Conservation (phyloP, 805 yeast species). For the Wickerhamia fluorescens region DNA sequence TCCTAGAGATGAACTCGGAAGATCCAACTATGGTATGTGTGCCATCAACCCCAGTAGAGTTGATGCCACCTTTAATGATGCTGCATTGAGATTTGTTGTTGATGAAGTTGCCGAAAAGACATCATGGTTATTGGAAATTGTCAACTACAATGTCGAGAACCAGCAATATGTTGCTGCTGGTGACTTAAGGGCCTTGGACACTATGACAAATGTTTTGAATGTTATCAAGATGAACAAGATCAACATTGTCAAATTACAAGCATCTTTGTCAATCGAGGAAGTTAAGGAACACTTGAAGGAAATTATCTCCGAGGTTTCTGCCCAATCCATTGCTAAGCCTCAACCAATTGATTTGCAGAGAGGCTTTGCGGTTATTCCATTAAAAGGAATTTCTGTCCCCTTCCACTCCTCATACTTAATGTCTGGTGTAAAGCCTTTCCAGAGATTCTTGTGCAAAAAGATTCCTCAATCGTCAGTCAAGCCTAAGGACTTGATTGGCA, state of each 20-base stretch:
- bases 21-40: constrained; percentile 98
- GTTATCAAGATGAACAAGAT: constrained; percentile 91
- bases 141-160: constrained; percentile 95
- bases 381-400: constrained; percentile 98
- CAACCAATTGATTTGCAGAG: constrained; percentile 97
- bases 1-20: constrained; percentile 90
- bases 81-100: constrained; percentile 91
- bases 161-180: constrained; percentile 99
- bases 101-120: constrained; percentile 80
- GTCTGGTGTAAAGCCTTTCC: constrained; percentile 98
- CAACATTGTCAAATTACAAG: constrained; percentile 83
- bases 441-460: constrained; percentile 94
- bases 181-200: constrained; percentile 91
- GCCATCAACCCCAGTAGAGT: constrained; percentile 97
- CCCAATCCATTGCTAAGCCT: constrained; percentile 76
- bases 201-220: constrained; percentile 87
- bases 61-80: constrained; percentile 79
- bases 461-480: constrained; percentile 91
- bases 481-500: constrained; percentile 87
- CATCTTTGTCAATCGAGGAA: constrained; percentile 74
- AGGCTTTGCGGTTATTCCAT: constrained; percentile 97
- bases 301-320: constrained; percentile 79
- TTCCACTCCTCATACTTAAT: constrained; percentile 98
- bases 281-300: constrained; percentile 84
- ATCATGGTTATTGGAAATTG: constrained; percentile 94